Conservation (phyloP, 2,329 filamentous ascomycete species). For the Aureobasidium leucospermi region DNA sequence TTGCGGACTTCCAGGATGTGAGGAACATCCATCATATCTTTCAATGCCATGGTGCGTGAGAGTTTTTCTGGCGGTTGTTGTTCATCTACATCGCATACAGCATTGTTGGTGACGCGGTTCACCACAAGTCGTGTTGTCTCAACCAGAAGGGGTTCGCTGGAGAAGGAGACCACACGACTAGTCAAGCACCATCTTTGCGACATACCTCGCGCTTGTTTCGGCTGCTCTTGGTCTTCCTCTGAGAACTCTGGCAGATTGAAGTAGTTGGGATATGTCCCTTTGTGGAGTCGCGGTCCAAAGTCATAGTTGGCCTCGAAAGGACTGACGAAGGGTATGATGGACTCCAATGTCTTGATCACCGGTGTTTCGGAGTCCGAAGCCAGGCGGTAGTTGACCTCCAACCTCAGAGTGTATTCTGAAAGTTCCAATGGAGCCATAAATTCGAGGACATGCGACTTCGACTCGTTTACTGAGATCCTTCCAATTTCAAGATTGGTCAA, state of each 20-base stretch:
- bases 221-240: constrained; percentile 21
- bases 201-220: constrained; percentile 47
- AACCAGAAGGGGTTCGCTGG: constrained; percentile 53
- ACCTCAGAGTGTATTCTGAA: constrained; percentile 32
- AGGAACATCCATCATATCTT: constrained; percentile 50
- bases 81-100: constrained; percentile 41
- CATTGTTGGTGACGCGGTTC: constrained; percentile 53
- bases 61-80: neutral
- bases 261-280: constrained; percentile 77
- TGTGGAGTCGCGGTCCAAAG: constrained; percentile 69
- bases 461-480: neutral
- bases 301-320: constrained; percentile 93
- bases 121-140: constrained; percentile 60
- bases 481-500: constrained; percentile 3
- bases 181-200: constrained; percentile 74
- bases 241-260: constrained; percentile 51
- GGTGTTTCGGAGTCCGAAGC: constrained; percentile 72
- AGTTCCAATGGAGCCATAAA: constrained; percentile 47
- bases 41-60: neutral
- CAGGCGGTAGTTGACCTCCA: constrained; percentile 74
- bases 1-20: constrained; percentile 74
- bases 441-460: constrained; percentile 26
- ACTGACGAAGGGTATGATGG: constrained; percentile 65
- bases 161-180: constrained; percentile 67
- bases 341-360: constrained; percentile 63